phyloP scores from a whole-genome alignment of 495 filamentous ascomycete genomes.

The Podospora pseudocomata region DNA sequence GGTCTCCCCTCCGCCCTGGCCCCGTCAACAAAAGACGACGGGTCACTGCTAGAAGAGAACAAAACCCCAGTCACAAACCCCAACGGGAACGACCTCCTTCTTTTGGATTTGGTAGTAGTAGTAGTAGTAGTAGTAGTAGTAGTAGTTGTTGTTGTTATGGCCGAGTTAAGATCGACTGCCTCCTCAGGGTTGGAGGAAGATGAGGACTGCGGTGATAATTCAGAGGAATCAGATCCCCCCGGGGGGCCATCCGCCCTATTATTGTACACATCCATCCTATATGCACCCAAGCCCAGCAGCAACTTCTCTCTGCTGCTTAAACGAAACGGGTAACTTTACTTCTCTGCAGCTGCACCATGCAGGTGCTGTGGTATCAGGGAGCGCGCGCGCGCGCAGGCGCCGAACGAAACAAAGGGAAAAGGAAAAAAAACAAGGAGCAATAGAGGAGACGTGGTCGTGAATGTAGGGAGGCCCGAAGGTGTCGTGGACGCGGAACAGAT shows the following conservation, averaged over 20 bases:
- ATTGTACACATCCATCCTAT: conserved; percentile 31
- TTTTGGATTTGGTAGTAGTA: no score
- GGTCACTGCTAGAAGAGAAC: conserved; percentile 29
- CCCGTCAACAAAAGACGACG: conserved; percentile 43
- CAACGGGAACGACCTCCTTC: no score
- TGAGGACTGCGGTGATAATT: background rate
- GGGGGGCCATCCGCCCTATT: conserved; percentile 12
- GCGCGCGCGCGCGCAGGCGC: background rate
- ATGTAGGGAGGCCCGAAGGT: conserved; percentile 8
- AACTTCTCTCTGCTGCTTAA: background rate
- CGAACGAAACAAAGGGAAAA: conserved; percentile 9
- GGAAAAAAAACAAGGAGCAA: conserved; percentile 3
- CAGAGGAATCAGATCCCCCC: background rate
- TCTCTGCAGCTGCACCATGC: conserved; percentile 28
- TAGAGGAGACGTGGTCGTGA: conserved; percentile 1
- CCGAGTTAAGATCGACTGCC: no score
- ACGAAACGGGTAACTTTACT: conserved; percentile 17
- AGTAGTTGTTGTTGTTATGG: no score
- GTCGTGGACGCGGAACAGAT: conserved; percentile 10
- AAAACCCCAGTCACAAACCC: no score
- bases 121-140: background rate
- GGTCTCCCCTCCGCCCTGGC: conserved; percentile 45
- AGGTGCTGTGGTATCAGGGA: conserved; percentile 27
- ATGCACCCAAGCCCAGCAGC: background rate
- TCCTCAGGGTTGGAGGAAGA: conserved; percentile 9